Percentiles rank a stretch among this genome's conserved stretches.
Evolutionary conservation across 2,329 filamentous ascomycete species (phyloP).

Genomic region (Coniella vitis): DNA sequence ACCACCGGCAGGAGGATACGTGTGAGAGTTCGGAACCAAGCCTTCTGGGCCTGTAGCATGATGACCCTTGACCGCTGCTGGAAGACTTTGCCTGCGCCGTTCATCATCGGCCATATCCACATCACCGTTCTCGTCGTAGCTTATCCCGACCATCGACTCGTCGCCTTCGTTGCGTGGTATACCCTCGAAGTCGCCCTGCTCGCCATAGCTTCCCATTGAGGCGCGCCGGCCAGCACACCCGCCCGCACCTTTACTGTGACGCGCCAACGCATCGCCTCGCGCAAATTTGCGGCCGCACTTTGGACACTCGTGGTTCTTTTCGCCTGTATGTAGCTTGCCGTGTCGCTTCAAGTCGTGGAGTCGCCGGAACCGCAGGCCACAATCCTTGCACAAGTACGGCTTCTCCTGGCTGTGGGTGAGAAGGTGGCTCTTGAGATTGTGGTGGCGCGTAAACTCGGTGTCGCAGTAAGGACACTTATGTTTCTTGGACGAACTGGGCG

Average conservation of each 20-base stretch:
- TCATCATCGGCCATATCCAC: constrained; percentile 55
- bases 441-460: constrained; percentile 93
- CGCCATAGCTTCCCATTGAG: constrained; percentile 75
- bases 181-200: constrained; percentile 65
- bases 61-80: constrained; percentile 66
- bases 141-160: constrained; percentile 51
- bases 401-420: constrained; percentile 98
- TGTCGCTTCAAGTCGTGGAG: constrained; percentile 94
- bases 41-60: constrained; percentile 55
- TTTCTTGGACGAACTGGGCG: constrained; percentile 72
- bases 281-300: constrained; percentile 95
- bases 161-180: constrained; percentile 43
- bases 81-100: constrained; percentile 60
- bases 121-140: constrained; percentile 53
- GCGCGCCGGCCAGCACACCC: constrained; percentile 88
- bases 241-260: constrained; percentile 91
- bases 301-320: constrained; percentile 88
- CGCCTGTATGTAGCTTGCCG: constrained; percentile 92
- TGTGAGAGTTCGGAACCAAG: constrained; percentile 58
- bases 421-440: constrained; percentile 95
- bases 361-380: constrained; percentile 83
- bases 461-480: constrained; percentile 96
- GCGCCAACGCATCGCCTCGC: constrained; percentile 85
- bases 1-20: constrained; percentile 65
- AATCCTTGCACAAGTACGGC: constrained; percentile 90